Evolutionary conservation across 805 yeast genomes (phyloP).

Genomic region (Blastobotrys americana): DNA sequence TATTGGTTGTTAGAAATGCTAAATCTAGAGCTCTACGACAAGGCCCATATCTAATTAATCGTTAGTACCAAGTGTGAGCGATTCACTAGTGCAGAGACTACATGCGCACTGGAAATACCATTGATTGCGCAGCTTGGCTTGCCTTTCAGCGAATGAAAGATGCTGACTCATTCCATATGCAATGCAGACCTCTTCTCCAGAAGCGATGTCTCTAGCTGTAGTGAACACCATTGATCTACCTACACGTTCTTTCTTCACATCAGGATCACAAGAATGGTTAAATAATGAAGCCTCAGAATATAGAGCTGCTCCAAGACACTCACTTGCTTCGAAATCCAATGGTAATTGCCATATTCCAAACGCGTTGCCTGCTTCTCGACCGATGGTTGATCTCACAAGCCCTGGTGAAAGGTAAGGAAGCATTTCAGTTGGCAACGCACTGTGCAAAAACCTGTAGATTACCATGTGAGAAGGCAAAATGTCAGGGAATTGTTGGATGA

Average conservation of each 20-base stretch:
- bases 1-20: too few species aligned
- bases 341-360: conserved; percentile 59
- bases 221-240: conserved; percentile 38
- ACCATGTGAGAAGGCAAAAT: conserved; percentile 41
- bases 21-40: too few species aligned
- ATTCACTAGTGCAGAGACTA: conserved; percentile 42
- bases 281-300: conserved; percentile 60
- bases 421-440: conserved; percentile 31
- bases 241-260: conserved; percentile 40
- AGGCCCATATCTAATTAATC: too few species aligned
- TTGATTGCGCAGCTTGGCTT: conserved; percentile 36
- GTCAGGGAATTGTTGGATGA: conserved; percentile 41
- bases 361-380: conserved; percentile 58
- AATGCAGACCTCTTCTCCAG: conserved; percentile 49
- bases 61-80: too few species aligned
- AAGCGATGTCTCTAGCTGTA: conserved; percentile 34
- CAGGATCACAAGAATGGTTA: conserved; percentile 60
- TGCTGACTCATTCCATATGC: conserved; percentile 49
- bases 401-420: conserved; percentile 35
- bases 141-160: conserved; percentile 38
- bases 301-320: conserved; percentile 53
- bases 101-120: conserved; percentile 61
- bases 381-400: conserved; percentile 42
- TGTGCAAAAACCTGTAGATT: conserved; percentile 42
- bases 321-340: conserved; percentile 33